Percentiles rank a stretch among this genome's conserved stretches.
These are phyloP conservation scores for Myrmaecium sp. DNA, from an alignment of 2,329 filamentous ascomycete species.

Conservation along the genomic window DNA sequence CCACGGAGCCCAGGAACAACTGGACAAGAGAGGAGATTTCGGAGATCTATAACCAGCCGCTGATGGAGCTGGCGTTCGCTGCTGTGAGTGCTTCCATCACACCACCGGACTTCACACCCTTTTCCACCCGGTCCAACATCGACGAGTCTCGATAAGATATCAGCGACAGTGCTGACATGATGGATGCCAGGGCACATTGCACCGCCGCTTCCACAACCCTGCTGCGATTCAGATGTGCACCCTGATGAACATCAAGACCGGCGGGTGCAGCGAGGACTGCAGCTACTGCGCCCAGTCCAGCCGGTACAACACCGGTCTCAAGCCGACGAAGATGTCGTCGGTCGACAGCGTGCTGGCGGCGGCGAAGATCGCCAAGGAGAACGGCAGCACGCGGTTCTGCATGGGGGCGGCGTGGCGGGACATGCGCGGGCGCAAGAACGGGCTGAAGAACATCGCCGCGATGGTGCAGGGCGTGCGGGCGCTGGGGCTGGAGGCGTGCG, in stretches of 20 bases:
- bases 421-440: constrained; percentile 79
- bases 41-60: constrained; percentile 63
- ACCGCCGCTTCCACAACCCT: constrained; percentile 73
- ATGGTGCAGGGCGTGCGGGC: constrained; percentile 71
- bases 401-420: constrained; percentile 92
- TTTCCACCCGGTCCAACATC: no score
- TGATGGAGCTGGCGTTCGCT: constrained; percentile 63
- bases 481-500: constrained; percentile 80
- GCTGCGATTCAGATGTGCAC: constrained; percentile 81
- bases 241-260: constrained; percentile 92
- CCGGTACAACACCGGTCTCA: constrained; percentile 59
- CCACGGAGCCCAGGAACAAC: constrained; percentile 45
- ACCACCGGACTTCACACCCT: no score
- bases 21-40: constrained; percentile 74
- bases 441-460: constrained; percentile 63
- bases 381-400: constrained; percentile 81
- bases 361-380: constrained; percentile 59
- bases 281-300: constrained; percentile 85
- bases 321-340: constrained; percentile 61
- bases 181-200: constrained; percentile 52
- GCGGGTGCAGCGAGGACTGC: constrained; percentile 83
- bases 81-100: constrained; percentile 44
- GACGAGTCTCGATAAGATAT: no score
- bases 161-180: no score
- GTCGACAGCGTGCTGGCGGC: constrained; percentile 70